Base-by-base conservation (phyloP, 164 flowering plant genomes). In the Magnolia kwangsiensis region DNA sequence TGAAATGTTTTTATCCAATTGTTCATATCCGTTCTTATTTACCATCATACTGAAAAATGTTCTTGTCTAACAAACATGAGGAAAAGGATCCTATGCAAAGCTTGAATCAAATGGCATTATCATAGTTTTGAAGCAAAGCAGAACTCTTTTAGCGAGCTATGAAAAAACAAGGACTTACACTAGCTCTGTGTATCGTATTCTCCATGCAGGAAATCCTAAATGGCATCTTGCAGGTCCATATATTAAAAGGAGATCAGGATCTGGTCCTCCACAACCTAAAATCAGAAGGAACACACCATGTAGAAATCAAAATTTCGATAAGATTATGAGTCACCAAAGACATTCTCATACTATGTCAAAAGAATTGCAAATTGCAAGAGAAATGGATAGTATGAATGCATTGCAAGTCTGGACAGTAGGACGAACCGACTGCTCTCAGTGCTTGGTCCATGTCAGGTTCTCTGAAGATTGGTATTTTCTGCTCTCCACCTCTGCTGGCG, bases 201-300 rank as follows among this genome's bases (percentile, higher is more conserved):
- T 89, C 98, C 99, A 94, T 7, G 97, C 86, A 69, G 98, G 98
- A 81, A 91, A 96, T 45, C 99, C 99, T 27, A 89, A 81, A 81
- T 94, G 97, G 82, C 97, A 90, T 83, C 98, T 88, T 66, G 84
- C 89, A 76, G 92, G 93, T 79, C 97, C 99, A 82, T 88, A 94
- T 73, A 91, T 80, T 58, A 96, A 81, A 72, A 96, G 84, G 65
- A 96, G 89, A 75, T 91, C 94, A 71, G 95, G 96, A 21, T 90
- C 92, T 70, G 90, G 91, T 50, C 90, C 92, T 55, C 80, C 77
- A 75, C 84, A 87, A 78, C 98, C 99, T 96, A 79, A 49, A 9
- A 70, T 67, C 31, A 61, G 10, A 24, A 16, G 49, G 61, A 11
- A 37, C 45, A 37, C 7, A 37, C 45, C 45, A 55, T 16, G 61